Evolutionary conservation across 805 yeast genomes (phyloP).

Genomic region (Saccharomycopsis sp.): DNA sequence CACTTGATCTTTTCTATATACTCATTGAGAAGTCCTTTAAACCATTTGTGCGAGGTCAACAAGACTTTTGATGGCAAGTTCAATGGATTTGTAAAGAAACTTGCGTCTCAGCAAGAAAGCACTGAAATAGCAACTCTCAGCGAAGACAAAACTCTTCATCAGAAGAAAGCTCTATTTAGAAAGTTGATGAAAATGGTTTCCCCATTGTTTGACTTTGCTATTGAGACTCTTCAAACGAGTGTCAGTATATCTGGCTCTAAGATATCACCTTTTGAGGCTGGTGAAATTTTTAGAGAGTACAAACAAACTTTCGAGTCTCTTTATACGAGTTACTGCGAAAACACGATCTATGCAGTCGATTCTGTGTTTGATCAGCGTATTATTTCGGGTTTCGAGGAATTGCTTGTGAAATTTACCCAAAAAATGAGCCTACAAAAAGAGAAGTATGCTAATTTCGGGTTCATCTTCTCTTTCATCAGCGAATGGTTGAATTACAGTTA

Average conservation of each 20-base stretch:
- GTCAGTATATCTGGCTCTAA: neutral
- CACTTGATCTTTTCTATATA: constrained; percentile 56
- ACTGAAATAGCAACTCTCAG: neutral
- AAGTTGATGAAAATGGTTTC: constrained; percentile 31
- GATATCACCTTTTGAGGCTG: neutral
- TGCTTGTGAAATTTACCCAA: constrained; percentile 25
- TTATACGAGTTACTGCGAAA: neutral
- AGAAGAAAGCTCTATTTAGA: neutral
- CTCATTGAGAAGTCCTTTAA: constrained; percentile 43
- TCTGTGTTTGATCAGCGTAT: constrained; percentile 3
- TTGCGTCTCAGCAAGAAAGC: neutral
- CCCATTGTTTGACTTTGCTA: constrained; percentile 32
- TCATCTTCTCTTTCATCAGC: constrained; percentile 42
- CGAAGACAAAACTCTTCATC: neutral
- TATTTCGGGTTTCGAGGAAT: constrained; percentile 26
- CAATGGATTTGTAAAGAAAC: neutral
- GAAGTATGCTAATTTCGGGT: constrained; percentile 30
- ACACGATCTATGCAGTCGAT: neutral
- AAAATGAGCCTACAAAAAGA: constrained; percentile 33
- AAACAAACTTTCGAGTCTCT: constrained; percentile 1
- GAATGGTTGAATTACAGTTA: constrained; percentile 36
- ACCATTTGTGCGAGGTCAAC: constrained; percentile 15
- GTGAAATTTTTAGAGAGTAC: neutral
- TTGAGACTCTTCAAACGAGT: constrained; percentile 18
- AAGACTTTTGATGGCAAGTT: neutral